Evolutionary conservation across 2,329 filamentous ascomycete species (phyloP), one percentile per base, ranked within the genome.

Genomic region (Triangularia setosa): DNA sequence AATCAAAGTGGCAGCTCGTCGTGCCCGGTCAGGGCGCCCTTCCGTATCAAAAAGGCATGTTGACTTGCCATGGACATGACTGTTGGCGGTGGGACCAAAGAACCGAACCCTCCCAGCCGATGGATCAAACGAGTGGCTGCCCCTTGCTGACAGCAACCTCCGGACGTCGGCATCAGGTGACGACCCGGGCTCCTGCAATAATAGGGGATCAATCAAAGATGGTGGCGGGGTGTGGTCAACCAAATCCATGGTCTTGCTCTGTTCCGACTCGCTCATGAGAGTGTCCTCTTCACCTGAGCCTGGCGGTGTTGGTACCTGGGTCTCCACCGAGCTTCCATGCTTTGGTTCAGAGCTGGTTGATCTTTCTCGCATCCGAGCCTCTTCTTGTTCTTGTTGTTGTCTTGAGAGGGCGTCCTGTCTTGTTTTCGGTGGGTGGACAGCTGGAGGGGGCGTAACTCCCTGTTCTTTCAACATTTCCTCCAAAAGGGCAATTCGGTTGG

Each of bases 41-140:
- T 75, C 73, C 1, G 73, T 73, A 55, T 76, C 72, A 14, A 75
- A 71, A n/a, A 74, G 74, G 55, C 73, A 71, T 1, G 74, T 69
- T 1, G 76, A 71, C 30, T 77, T 76, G 3, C 80, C 80, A 65
- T 83, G 80, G 1, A 84, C 80, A 61, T 84, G 82, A 63, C 78
- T 80, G 71, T 83, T 84, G 58, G 81, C 82, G 3, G 82, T 84
- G 1, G 81, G 81, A 1, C 82, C 82, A 63, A 83, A 84, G 73
- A 83, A 84, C 24, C 81, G 77, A 5, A 82, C 70, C n/a, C 79
- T 75, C 4, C 81, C 81, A 21, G 78, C 81, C 1, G 83, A 73
- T 65, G 82, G 81, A 65, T 84, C 82, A 63, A 84, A 82, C 16
- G 79, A 80, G 9, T 84, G 74, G 70, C 81, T 82, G 6, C 81